Conservation (phyloP, 2,329 filamentous ascomycete species). For the Ophidiomyces ophidiicola region DNA sequence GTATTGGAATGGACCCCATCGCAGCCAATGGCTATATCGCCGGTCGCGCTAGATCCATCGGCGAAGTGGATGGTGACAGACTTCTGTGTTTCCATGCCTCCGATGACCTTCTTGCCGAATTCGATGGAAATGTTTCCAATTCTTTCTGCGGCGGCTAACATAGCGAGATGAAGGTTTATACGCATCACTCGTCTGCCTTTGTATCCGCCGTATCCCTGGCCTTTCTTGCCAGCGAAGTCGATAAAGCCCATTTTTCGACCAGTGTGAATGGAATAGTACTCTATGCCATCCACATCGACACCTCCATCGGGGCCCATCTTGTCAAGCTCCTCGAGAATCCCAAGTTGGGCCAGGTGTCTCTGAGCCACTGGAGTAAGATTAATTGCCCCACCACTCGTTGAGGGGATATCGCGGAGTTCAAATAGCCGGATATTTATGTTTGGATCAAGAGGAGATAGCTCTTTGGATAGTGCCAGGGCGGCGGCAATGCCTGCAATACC, state of each 20-base stretch:
- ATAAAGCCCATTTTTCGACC: constrained; percentile 29
- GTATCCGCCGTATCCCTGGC: constrained; percentile 30
- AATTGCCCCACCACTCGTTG: constrained; percentile 35
- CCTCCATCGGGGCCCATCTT: constrained; percentile 30
- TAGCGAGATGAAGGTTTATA: constrained; percentile 30
- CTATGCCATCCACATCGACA: constrained; percentile 30
- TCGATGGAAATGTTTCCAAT: constrained; percentile 28
- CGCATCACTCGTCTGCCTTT: constrained; percentile 34
- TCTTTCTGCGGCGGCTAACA: constrained; percentile 30
- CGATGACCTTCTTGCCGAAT: constrained; percentile 32
- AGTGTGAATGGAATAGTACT: constrained; percentile 32
- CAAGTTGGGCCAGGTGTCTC: constrained; percentile 32
- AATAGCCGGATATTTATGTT: constrained; percentile 26
- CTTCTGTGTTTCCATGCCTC: constrained; percentile 25
- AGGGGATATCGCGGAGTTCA: constrained; percentile 31
- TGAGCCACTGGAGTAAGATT: constrained; percentile 36
- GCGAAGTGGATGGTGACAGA: constrained; percentile 28
- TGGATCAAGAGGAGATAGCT: constrained; percentile 14
- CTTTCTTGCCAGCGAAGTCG: constrained; percentile 28
- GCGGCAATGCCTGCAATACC: constrained; percentile 18
- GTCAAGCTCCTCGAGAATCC: constrained; percentile 29
- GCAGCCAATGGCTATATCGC: constrained; percentile 30
- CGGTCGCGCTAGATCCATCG: constrained; percentile 26
- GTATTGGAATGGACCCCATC: constrained; percentile 33
- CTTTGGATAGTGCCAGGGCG: constrained; percentile 16